These are phyloP conservation scores for Debaryomyces udenii DNA, from an alignment of 1,139 yeast species.

Conservation along the genomic window DNA sequence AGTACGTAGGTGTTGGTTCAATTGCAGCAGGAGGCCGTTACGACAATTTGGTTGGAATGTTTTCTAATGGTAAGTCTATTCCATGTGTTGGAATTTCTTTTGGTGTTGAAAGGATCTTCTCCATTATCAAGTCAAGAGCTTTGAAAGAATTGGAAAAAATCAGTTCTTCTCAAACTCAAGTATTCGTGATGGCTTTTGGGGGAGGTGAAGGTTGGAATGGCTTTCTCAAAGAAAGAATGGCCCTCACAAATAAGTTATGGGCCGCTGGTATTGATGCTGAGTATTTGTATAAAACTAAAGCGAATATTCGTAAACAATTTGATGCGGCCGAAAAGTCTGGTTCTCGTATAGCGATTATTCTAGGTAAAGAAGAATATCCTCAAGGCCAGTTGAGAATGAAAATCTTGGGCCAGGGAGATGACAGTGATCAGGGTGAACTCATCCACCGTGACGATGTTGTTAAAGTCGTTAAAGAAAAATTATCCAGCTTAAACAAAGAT, in stretches of 20 bases:
- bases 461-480: constrained; percentile 54
- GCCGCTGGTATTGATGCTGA: constrained; percentile 86
- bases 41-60: constrained; percentile 95
- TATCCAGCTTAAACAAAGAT: constrained; percentile 44
- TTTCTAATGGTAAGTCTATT: constrained; percentile 86
- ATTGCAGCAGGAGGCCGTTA: constrained; percentile 99
- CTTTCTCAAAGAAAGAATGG: constrained; percentile 88
- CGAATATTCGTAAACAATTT: constrained; percentile 92
- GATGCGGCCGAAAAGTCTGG: constrained; percentile 97
- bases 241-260: constrained; percentile 82
- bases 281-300: constrained; percentile 87
- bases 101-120: constrained; percentile 93
- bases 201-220: constrained; percentile 98
- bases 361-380: constrained; percentile 91
- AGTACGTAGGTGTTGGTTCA: constrained; percentile 96
- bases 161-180: constrained; percentile 87
- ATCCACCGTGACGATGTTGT: constrained; percentile 64
- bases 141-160: constrained; percentile 56
- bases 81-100: constrained; percentile 98
- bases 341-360: constrained; percentile 84
- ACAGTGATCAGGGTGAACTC: constrained; percentile 84
- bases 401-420: constrained; percentile 84
- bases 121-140: constrained; percentile 79
- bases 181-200: constrained; percentile 95
- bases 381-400: constrained; percentile 84